Evolutionary conservation across 78 protist species (phyloP).

Genomic region (Dictyostelium firmibasis): DNA sequence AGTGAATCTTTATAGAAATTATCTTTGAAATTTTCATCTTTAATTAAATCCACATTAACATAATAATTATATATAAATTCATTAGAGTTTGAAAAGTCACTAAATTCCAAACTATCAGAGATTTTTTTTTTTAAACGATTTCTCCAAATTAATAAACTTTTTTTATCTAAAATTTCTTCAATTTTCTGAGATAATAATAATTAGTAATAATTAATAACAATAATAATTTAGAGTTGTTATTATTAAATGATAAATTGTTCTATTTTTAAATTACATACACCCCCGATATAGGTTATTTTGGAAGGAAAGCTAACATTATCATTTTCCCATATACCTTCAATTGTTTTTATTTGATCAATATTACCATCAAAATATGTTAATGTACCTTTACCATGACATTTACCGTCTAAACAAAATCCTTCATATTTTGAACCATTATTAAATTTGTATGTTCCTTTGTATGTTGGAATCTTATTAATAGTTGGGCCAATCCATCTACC

Average conservation of each 20-base stretch:
- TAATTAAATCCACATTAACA: not conserved
- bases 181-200: not conserved
- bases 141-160: not conserved
- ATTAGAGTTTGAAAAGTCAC: not conserved
- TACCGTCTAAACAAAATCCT: slow-evolving; percentile 30
- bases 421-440: not conserved
- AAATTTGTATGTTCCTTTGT: slow-evolving; percentile 9
- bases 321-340: slow-evolving; percentile 18
- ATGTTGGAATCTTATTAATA: slow-evolving; percentile 8
- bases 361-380: not conserved
- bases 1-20: not conserved
- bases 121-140: not conserved
- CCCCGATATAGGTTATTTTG: not conserved
- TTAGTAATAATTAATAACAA: too few species aligned
- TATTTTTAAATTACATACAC: not conserved
- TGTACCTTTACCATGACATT: not conserved
- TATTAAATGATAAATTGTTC: too few species aligned
- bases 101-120: not conserved
- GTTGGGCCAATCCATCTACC: slow-evolving; percentile 36
- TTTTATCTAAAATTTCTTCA: not conserved
- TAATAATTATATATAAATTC: not conserved
- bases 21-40: not conserved
- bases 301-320: slow-evolving; percentile 25
- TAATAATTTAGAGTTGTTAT: too few species aligned
- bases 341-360: not conserved